Conservation (phyloP, 169 alveolate genomes). For the Eimeria acervulina region DNA sequence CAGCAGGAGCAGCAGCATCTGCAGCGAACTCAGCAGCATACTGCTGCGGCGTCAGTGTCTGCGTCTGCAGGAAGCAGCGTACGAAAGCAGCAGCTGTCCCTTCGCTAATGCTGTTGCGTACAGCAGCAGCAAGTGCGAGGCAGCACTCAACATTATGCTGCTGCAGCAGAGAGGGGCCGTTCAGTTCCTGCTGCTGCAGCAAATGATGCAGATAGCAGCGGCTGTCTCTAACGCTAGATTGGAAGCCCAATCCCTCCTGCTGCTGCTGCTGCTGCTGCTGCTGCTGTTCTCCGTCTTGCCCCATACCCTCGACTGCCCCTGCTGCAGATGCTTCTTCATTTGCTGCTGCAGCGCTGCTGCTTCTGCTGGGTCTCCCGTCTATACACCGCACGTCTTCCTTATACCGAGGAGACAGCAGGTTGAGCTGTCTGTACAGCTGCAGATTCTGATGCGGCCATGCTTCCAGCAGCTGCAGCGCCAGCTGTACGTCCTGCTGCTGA, state of each 20-base stretch:
- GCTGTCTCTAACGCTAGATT: not conserved
- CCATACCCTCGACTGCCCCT: not conserved
- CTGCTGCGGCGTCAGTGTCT: not conserved
- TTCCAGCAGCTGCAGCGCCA: conserved; percentile 42
- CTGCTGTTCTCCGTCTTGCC: not conserved
- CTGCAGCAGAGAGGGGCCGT: conserved; percentile 50
- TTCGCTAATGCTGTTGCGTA: not conserved
- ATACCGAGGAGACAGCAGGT: conserved; percentile 25
- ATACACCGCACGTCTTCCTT: conserved; percentile 1
- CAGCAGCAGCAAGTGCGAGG: conserved; percentile 53
- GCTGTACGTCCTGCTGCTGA: not conserved
- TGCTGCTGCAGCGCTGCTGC: not conserved
- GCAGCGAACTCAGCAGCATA: conserved; percentile 19
- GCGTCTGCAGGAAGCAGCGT: not conserved
- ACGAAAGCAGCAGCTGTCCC: conserved; percentile 19
- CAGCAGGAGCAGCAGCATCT: conserved; percentile 25
- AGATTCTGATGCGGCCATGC: not conserved
- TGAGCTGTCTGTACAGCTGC: conserved; percentile 15
- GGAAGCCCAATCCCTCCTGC: not conserved
- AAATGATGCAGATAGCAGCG: conserved; percentile 43
- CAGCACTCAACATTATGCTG: conserved; percentile 52
- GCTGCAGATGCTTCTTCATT: not conserved
- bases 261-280: conserved; percentile 11
- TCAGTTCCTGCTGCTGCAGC: conserved; percentile 32
- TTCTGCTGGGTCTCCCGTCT: conserved; percentile 5